Evolutionary conservation across 306 rosid species (phyloP), one percentile per base, ranked within the genome.

Genomic region (Rosa lucieae): DNA sequence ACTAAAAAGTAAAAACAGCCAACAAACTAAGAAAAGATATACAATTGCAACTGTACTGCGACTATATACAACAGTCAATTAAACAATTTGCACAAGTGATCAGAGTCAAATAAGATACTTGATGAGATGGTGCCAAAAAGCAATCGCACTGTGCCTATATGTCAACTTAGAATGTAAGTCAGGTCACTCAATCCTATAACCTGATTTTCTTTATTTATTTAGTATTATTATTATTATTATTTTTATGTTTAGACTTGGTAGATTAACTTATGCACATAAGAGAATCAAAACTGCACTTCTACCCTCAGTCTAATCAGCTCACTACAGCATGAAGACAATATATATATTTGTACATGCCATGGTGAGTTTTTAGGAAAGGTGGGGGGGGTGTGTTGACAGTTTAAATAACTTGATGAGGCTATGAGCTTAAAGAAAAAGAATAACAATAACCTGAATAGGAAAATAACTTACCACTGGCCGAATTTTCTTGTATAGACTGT

Each of bases 401-500:
- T n/a, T 67, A 26, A 78, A 79, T 58, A 78, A 68, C 29, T 1
- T 42, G 4, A 66, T 6, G 67, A 71, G 18, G 58, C 46, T 11
- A 63, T 44, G 5, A 66, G 44, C 63, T 70, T 17, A 15, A 53
- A 29, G 58, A 69, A 77, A 68, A 67, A 77, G 42, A 78, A 65
- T 46, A 49, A 55, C 52, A 39, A 66, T 3, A 61, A 78, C 77
- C 47, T 26, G 42, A 15, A n/a, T 37, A 74, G 77, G 78, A 87
- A 80, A 88, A 74, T 77, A 56, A 89, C 97, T 53, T 44, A 94
- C 98, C 93, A 92, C 97, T 7, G 92, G 97, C 21, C 93, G 87
- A 77, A 94, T 92, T 89, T 94, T 94, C 92, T 92, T 94, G 88
- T 85, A 10, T 73, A 92, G 89, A 85, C 94, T 94, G 90, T 89